phyloP scores from a whole-genome alignment of 768 basidiomycete genomes.

The Lactarius akahatsu region DNA sequence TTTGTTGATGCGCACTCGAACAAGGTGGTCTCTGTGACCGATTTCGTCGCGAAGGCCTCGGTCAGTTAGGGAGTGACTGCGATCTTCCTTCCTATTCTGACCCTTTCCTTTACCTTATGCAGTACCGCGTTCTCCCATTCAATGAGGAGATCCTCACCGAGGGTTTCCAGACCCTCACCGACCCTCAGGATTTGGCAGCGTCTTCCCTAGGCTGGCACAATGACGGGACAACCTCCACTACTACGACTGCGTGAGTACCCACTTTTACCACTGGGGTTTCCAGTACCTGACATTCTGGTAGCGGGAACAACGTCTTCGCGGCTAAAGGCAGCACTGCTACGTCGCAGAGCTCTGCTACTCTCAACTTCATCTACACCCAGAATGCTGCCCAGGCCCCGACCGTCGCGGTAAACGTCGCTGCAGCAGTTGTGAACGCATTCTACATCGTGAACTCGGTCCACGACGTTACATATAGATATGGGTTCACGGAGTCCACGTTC shows the following conservation, averaged over 20 bases:
- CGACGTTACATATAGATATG: slow-evolving; percentile 51
- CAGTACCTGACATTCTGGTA: slow-evolving; percentile 3
- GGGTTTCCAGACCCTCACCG: slow-evolving; percentile 48
- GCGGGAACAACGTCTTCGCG: slow-evolving; percentile 43
- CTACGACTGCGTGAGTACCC: slow-evolving; percentile 32
- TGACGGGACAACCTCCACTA: slow-evolving; percentile 39
- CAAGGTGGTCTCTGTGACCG: slow-evolving; percentile 50
- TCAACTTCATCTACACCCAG: slow-evolving; percentile 44
- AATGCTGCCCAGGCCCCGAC: slow-evolving; percentile 40
- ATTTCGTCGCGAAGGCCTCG: slow-evolving; percentile 50
- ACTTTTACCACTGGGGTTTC: neutral
- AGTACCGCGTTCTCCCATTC: slow-evolving; percentile 53
- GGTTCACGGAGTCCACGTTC: slow-evolving; percentile 57
- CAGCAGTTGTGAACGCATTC: slow-evolving; percentile 56
- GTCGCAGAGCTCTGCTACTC: slow-evolving; percentile 39
- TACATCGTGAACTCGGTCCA: slow-evolving; percentile 63
- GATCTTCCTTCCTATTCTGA: neutral
- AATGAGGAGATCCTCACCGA: slow-evolving; percentile 51
- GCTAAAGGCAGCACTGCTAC: slow-evolving; percentile 31
- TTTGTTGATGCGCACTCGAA: slow-evolving; percentile 57
- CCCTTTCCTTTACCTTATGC: neutral
- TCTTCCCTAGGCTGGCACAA: slow-evolving; percentile 62
- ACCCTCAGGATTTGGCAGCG: slow-evolving; percentile 53
- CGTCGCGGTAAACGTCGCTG: slow-evolving; percentile 48
- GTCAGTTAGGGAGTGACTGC: slow-evolving; percentile 33